Evolutionary conservation across 1,284 basidiomycete genomes (phyloP).

Genomic region (Tetrapyrgos nigripes): DNA sequence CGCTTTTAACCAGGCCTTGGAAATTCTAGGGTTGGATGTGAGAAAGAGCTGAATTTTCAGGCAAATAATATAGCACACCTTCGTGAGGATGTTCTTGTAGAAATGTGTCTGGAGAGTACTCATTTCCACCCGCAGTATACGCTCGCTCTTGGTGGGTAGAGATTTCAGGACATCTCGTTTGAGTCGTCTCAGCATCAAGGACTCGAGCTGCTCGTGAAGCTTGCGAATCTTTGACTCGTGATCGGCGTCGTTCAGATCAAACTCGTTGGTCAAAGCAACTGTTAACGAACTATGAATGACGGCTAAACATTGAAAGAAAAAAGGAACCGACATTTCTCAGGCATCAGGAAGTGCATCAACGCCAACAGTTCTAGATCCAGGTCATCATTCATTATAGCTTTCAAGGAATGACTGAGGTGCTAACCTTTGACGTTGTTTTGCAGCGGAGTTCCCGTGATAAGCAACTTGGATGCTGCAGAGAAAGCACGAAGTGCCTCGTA

Average conservation of each 20-base stretch:
- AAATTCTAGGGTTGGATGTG: slow-evolving; percentile 76
- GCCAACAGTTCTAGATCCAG: slow-evolving; percentile 84
- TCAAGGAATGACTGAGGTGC: slow-evolving; percentile 23
- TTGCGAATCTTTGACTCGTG: slow-evolving; percentile 96
- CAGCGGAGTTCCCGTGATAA: slow-evolving; percentile 98
- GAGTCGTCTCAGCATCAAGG: slow-evolving; percentile 93
- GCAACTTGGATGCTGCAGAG: slow-evolving; percentile 88
- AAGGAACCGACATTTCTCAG: slow-evolving; percentile 85
- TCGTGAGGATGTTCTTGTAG: slow-evolving; percentile 99
- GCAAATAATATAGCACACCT: slow-evolving; percentile 52
- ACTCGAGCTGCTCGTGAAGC: slow-evolving; percentile 92
- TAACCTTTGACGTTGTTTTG: slow-evolving; percentile 99
- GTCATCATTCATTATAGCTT: slow-evolving; percentile 3
- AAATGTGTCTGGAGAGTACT: slow-evolving; percentile 96
- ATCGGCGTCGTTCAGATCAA: slow-evolving; percentile 92
- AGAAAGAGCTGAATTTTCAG: background rate
- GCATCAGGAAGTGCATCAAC: slow-evolving; percentile 99
- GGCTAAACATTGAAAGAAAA: slow-evolving; percentile 7
- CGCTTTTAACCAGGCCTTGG: slow-evolving; percentile 88
- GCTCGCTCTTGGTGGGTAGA: slow-evolving; percentile 97
- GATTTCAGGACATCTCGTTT: slow-evolving; percentile 99
- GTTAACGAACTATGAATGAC: slow-evolving; percentile 28
- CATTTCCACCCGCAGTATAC: slow-evolving; percentile 98
- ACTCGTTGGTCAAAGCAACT: slow-evolving; percentile 90
- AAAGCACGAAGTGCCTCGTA: slow-evolving; percentile 95